Evolutionary conservation across 148 eudicot genomes (phyloP).

Genomic region (Simmondsia chinensis): DNA sequence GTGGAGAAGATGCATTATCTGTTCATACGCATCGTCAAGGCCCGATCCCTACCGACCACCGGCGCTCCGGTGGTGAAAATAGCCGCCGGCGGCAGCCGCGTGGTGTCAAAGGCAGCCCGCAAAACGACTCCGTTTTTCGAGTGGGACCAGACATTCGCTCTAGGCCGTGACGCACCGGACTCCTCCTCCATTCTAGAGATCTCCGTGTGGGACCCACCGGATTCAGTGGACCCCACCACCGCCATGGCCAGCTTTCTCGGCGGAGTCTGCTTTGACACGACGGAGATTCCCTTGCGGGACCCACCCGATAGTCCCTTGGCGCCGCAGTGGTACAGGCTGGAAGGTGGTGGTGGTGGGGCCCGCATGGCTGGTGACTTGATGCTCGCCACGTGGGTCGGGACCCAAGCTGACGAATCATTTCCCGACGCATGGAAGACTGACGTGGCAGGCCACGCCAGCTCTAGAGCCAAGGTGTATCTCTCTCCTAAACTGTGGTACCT

Average conservation of each 20-base stretch:
- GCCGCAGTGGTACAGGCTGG: constrained; percentile 93
- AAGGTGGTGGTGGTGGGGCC: constrained; percentile 81
- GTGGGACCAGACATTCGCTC: constrained; percentile 96
- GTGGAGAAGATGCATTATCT: constrained; percentile 96
- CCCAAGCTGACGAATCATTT: constrained; percentile 91
- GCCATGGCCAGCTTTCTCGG: constrained; percentile 59
- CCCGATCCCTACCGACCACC: constrained; percentile 57
- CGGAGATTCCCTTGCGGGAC: constrained; percentile 82
- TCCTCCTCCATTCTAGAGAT: constrained; percentile 59
- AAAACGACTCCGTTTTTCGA: constrained; percentile 47
- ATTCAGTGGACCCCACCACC: constrained; percentile 8
- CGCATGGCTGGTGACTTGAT: constrained; percentile 58
- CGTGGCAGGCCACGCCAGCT: constrained; percentile 43
- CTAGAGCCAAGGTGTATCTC: constrained; percentile 65
- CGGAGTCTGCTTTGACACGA: constrained; percentile 76
- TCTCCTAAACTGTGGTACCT: constrained; percentile 90
- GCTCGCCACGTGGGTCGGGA: constrained; percentile 96
- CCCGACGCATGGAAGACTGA: constrained; percentile 92
- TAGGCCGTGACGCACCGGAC: constrained; percentile 50
- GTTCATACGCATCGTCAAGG: constrained; percentile 71
- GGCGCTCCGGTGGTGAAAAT: constrained; percentile 65
- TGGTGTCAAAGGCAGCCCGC: constrained; percentile 57
- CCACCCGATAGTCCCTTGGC: constrained; percentile 97
- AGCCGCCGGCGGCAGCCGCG: constrained; percentile 38
- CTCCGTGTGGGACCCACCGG: constrained; percentile 62